Percentiles rank a stretch among this genome's conserved stretches.
Evolutionary conservation across 75 land plant species (phyloP).

Genomic region (Azolla pinnata): DNA sequence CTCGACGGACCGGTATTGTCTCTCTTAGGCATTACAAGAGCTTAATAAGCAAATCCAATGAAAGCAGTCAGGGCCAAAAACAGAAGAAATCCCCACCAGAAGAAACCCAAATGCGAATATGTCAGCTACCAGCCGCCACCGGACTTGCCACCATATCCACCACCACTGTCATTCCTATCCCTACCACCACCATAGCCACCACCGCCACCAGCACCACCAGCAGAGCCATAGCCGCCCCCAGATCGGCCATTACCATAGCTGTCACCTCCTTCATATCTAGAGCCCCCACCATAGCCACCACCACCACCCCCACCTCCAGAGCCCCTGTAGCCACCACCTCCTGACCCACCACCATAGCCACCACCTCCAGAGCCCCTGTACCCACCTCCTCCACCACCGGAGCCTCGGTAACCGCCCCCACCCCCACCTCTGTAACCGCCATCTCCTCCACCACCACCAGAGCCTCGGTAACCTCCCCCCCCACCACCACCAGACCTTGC

Average conservation of each 20-base stretch:
- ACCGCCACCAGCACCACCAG: too few relatives aligned
- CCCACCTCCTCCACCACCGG: constrained; percentile 2
- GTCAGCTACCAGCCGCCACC: too few relatives aligned
- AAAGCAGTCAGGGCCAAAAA: too few relatives aligned
- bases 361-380: constrained; percentile 11
- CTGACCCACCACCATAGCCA: constrained; percentile 10
- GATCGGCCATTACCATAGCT: too few relatives aligned
- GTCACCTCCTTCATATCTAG: too few relatives aligned
- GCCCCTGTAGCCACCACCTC: background rate
- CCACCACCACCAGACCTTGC: constrained; percentile 17
- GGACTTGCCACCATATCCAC: too few relatives aligned
- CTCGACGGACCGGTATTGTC: too few relatives aligned
- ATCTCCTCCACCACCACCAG: constrained; percentile 11
- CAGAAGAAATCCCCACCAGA: too few relatives aligned
- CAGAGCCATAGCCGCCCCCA: too few relatives aligned
- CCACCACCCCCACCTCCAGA: constrained; percentile 9
- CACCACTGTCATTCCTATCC: background rate
- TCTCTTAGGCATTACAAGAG: too few relatives aligned
- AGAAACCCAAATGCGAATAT: too few relatives aligned
- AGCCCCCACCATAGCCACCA: constrained; percentile 8
- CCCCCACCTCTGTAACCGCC: constrained; percentile 7
- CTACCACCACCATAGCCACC: background rate
- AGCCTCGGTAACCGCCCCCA: constrained; percentile 6
- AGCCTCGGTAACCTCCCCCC: constrained; percentile 13
- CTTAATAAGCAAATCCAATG: too few relatives aligned